phyloP scores from a whole-genome alignment of 768 basidiomycete genomes.

The Amanita pallidorosea region DNA sequence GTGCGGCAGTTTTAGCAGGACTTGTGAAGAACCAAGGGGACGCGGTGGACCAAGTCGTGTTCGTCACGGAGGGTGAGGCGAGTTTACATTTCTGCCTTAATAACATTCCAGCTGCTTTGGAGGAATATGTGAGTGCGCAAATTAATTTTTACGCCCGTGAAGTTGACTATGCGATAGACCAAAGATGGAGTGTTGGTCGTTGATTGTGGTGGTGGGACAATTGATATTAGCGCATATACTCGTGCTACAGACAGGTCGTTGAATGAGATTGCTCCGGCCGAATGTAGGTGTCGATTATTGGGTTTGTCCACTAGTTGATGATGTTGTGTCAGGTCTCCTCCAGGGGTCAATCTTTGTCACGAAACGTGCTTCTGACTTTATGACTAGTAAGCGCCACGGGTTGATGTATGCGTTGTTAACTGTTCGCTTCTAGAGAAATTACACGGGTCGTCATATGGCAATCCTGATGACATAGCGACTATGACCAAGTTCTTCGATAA shows the following conservation, averaged over 20 bases:
- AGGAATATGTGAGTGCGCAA: conserved; percentile 17
- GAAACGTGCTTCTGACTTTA: neutral
- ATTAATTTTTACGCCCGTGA: conserved; percentile 24
- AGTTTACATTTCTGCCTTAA: conserved; percentile 40
- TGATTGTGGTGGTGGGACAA: conserved; percentile 1
- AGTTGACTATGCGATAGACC: neutral
- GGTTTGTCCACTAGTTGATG: conserved; percentile 16
- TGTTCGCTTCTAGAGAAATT: neutral
- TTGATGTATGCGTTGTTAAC: neutral
- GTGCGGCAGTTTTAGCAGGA: conserved; percentile 33
- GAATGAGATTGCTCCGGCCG: neutral
- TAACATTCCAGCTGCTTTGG: conserved; percentile 22
- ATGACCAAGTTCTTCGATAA: conserved; percentile 32
- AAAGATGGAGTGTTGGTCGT: conserved; percentile 1
- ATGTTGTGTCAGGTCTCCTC: conserved; percentile 7
- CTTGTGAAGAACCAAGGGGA: conserved; percentile 23
- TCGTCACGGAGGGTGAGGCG: conserved; percentile 49
- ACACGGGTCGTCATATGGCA: conserved; percentile 9
- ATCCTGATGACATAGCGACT: conserved; percentile 22
- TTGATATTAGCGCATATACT: conserved; percentile 5
- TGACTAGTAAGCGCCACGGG: neutral
- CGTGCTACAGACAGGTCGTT: neutral
- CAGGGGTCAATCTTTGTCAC: neutral
- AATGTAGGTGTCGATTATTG: neutral
- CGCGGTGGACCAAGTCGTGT: conserved; percentile 27